Evolutionary conservation across 2,329 filamentous ascomycete species (phyloP).

Genomic region (Alternaria burnsii): DNA sequence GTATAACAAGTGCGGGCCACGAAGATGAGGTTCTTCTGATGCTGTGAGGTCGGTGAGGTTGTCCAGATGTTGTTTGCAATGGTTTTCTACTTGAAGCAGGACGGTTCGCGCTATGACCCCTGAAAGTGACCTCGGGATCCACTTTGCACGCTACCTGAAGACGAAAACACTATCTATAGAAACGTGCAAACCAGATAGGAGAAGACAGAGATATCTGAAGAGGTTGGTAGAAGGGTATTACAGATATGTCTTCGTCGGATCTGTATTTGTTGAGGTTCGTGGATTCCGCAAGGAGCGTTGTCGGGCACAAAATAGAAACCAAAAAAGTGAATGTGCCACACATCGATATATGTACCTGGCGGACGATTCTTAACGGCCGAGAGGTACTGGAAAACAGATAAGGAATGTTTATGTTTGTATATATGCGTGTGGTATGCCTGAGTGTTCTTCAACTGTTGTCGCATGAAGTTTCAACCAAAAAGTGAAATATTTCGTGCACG

Average conservation of each 20-base stretch:
- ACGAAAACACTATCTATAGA: background rate
- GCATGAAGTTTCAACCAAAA: too few species aligned
- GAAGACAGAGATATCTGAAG: background rate
- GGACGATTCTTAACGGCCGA: background rate
- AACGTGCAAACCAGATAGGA: conserved; percentile 5
- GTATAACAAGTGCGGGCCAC: background rate
- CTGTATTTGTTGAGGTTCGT: background rate
- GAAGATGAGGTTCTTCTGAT: background rate
- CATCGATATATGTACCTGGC: background rate
- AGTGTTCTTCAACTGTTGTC: background rate
- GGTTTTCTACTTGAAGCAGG: conserved; percentile 2
- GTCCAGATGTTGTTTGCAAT: background rate
- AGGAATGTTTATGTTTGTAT: background rate
- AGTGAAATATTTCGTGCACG: too few species aligned
- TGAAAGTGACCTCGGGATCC: background rate
- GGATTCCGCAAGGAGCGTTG: background rate
- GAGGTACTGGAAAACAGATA: background rate
- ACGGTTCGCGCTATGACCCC: conserved; percentile 1
- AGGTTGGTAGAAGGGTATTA: background rate
- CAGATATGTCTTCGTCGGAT: background rate
- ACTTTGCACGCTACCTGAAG: background rate
- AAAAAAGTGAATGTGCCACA: background rate
- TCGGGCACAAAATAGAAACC: background rate
- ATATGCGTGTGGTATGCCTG: background rate
- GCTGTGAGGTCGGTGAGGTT: background rate